Evolutionary conservation across 306 rosid genomes (phyloP), one percentile per base, ranked within the genome.

Genomic region (Arachis stenosperma): DNA sequence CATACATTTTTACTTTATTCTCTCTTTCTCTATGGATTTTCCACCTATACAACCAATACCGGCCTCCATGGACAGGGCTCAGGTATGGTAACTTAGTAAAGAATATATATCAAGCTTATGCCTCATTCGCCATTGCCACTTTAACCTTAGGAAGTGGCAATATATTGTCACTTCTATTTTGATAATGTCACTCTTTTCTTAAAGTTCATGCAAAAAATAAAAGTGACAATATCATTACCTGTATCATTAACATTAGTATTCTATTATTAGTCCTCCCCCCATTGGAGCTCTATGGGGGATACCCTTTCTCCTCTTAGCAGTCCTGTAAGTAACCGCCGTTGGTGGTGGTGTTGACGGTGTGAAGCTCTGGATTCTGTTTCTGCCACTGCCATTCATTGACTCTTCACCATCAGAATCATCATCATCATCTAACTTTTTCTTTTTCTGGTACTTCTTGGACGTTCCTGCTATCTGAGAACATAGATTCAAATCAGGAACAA

Each of bases 261-360:
- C 82, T 75, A 84, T 52, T 43, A 79, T 46, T 30, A 87, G 85
- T 9, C 84, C 86, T 65, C 79, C 91, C 12, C 87, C 91, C 84
- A 84, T 78, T 61, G 91, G 91, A 51, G 91, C 52, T 60, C 91
- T 70, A 54, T 75, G 89, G 42, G 91, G 91, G 14, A 83, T 44
- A 62, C 91, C 91, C 75, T 87, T 87, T 70, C 91, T 82, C 50
- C 91, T 84, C 81, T 82, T 84, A 76, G 81, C 79, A 69, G 75
- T 78, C 50, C 83, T 67, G 87, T 74, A 83, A 47, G 27, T 86
- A 42, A 77, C 51, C 8, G 67, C 71, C 2, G 75, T 84, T 15
- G 91, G 86, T 7, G 88, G 91, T 0, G 91, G 91, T 2, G 91
- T 87, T 22, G 89, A 82, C 0, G 91, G 91, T 43, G 87, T 75